Evolutionary conservation across 2,329 filamentous ascomycete species (phyloP), one percentile per base, ranked within the genome.

Genomic region (Fusarium praegraminearum): DNA sequence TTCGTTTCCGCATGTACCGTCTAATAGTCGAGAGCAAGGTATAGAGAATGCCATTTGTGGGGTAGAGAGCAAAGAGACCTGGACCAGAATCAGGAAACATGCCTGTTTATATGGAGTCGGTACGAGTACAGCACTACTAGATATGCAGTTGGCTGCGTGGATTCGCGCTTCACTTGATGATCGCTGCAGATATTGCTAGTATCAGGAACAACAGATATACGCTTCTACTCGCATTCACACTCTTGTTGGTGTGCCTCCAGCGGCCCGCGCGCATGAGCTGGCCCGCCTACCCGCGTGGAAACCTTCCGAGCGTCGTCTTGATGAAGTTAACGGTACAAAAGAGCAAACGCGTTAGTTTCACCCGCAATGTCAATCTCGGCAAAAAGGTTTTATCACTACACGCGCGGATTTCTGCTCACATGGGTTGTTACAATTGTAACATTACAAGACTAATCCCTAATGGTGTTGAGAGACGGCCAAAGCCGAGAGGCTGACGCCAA

Each of bases 261-360:
- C 62, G 58, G 59, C 52, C 52, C 65, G 63, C 67, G 65, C 70
- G 72, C 71, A 73, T 74, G 62, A 61, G 59, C 38, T 67, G 62
- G 67, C 50, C 71, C 49, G 57, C 61, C 50, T 71, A 60, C 63
- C 56, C 47, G 67, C 71, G 69, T 71, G 57, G 57, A 50, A 59
- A 45, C 53, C 32, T 46, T 50, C 60, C 55, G 45, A 61, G 38
- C 28, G 46, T 30, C 57, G 22, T 59, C 54, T 65, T 50, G 45
- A 56, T 36, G 45, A 47, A 43, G 52, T 45, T 45, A 60, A 43
- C 45, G 49, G 51, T 28, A n/a, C 38, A 44, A 50, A 53, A 63
- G 24, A 20, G 38, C 35, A 64, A 55, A 55, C 41, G 33, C 40
- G 35, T 45, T 33, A 44, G 50, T 64, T 53, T 66, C 56, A 60